These are phyloP conservation scores for Colletotrichum sp. DNA, from an alignment of 2,329 filamentous ascomycete species.

Conservation along the genomic window DNA sequence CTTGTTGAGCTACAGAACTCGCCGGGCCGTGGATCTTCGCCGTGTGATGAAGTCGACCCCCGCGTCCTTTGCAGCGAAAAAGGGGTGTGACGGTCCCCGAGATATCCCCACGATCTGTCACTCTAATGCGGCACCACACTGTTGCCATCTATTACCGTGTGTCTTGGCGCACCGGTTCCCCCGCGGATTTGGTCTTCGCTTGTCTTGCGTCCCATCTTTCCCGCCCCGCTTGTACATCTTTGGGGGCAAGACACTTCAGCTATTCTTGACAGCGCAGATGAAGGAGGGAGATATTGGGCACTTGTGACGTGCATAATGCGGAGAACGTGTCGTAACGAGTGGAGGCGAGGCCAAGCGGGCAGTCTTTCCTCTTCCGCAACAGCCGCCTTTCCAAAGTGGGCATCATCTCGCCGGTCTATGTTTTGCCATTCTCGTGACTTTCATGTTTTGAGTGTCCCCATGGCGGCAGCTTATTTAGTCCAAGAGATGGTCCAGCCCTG, in stretches of 20 bases:
- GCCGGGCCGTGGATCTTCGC: neutral
- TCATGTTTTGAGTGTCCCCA: neutral
- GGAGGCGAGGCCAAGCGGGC: neutral
- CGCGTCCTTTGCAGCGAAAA: neutral
- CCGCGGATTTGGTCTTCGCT: neutral
- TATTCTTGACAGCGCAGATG: neutral
- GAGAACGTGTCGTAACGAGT: conserved; percentile 1
- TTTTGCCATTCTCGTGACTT: conserved; percentile 7
- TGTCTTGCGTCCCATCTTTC: neutral
- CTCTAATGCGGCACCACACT: neutral
- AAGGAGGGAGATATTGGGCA: neutral
- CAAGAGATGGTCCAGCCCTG: neutral
- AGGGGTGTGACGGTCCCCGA: conserved; percentile 1
- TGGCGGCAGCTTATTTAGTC: neutral
- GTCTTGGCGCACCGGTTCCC: neutral
- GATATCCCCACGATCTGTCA: neutral
- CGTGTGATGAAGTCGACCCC: neutral
- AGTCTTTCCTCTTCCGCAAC: neutral
- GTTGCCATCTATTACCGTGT: neutral
- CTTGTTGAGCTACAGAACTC: neutral
- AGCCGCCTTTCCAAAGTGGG: neutral
- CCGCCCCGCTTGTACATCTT: neutral
- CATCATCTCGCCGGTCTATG: neutral
- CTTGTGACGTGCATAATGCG: conserved; percentile 4
- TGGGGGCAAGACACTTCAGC: neutral